Conservation (phyloP, 371 early-diverging fungal species). For the Saksenaea vasiformis region DNA sequence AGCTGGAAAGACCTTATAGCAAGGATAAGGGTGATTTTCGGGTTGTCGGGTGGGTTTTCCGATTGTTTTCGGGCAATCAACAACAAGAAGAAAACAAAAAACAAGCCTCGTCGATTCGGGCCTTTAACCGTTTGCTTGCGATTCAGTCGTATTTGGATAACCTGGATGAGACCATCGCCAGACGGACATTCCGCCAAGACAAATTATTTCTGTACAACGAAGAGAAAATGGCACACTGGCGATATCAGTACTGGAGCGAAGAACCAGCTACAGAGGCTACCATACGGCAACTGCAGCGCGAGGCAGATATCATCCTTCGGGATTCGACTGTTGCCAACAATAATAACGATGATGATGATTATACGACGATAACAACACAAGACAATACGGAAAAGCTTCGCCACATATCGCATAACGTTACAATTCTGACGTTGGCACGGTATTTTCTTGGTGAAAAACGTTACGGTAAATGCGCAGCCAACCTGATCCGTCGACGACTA, state of each 20-base stretch:
- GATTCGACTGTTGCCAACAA: slow-evolving; percentile 24
- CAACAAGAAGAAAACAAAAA: slow-evolving; percentile 62
- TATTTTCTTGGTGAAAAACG: slow-evolving; percentile 60
- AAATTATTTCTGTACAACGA: slow-evolving; percentile 57
- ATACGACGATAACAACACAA: too few species aligned
- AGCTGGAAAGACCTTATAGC: slow-evolving; percentile 42
- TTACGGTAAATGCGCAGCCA: slow-evolving; percentile 66
- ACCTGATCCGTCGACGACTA: slow-evolving; percentile 52
- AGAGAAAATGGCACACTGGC: slow-evolving; percentile 39
- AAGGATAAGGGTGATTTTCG: slow-evolving; percentile 56
- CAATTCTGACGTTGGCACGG: slow-evolving; percentile 59
- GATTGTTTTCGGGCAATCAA: slow-evolving; percentile 62
- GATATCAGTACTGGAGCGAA: slow-evolving; percentile 60
- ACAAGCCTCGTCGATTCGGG: slow-evolving; percentile 57
- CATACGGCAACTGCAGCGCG: slow-evolving; percentile 19
- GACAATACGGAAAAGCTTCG: slow-evolving; percentile 25
- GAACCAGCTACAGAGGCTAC: slow-evolving; percentile 30
- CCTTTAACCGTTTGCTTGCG: slow-evolving; percentile 59
- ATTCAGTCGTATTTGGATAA: slow-evolving; percentile 61
- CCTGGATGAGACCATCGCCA: slow-evolving; percentile 58
- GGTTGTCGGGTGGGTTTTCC: slow-evolving; percentile 65
- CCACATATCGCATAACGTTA: slow-evolving; percentile 58
- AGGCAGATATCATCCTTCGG: slow-evolving; percentile 10
- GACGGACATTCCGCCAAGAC: slow-evolving; percentile 50
- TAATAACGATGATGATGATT: too few species aligned